A percentile compares a stretch with the other conserved stretches of the same genome.
phyloP scores from a whole-genome alignment of 768 basidiomycete genomes.

The Lepiota venenata region DNA sequence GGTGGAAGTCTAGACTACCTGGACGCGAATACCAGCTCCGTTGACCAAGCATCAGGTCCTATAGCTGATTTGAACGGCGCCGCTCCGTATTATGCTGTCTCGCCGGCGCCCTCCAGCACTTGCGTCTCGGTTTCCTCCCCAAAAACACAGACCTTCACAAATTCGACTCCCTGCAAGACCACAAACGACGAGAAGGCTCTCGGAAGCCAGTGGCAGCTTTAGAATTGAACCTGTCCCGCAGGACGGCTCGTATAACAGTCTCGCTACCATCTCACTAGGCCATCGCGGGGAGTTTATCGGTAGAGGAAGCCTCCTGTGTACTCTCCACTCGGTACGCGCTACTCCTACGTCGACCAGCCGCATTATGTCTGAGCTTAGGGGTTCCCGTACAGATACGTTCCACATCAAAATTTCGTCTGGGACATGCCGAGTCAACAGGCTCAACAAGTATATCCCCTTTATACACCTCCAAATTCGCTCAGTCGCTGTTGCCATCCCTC shows the following conservation, averaged over 20 bases:
- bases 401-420: slow-evolving; percentile 28
- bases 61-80: background rate
- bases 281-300: slow-evolving; percentile 50
- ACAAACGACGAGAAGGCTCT: background rate
- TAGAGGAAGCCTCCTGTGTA: slow-evolving; percentile 42
- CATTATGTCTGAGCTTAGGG: background rate
- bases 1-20: background rate
- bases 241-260: slow-evolving; percentile 4
- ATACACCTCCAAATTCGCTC: background rate
- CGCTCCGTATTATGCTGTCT: background rate
- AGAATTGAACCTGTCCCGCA: background rate
- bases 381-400: slow-evolving; percentile 29
- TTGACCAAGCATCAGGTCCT: background rate
- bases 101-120: background rate
- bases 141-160: background rate
- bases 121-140: background rate
- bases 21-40: background rate
- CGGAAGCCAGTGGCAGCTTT: background rate
- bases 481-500: slow-evolving; percentile 10
- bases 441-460: background rate
- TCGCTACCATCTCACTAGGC: slow-evolving; percentile 42
- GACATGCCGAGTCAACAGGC: slow-evolving; percentile 38
- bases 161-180: background rate
- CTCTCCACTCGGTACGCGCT: slow-evolving; percentile 39
- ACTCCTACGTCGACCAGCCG: background rate